Evolutionary conservation across 1,284 basidiomycete species (phyloP).

Genomic region (Ustilago nuda): DNA sequence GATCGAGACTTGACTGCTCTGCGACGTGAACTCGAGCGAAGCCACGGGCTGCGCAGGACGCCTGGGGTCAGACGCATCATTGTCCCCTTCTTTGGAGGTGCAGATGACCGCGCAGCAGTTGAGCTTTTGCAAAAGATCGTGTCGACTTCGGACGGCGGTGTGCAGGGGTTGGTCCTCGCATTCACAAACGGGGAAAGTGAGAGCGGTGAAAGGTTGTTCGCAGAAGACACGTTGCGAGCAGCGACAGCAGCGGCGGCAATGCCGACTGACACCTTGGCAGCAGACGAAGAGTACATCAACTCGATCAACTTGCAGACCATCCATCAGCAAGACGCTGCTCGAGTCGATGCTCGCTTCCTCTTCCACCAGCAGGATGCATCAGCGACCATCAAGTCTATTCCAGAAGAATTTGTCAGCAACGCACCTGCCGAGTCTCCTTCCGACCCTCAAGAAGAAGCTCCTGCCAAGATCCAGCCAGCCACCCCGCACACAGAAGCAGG

Average conservation of each 20-base stretch:
- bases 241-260: slow-evolving; percentile 2
- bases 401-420: slow-evolving; percentile 12
- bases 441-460: not conserved
- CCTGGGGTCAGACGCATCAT: slow-evolving; percentile 29
- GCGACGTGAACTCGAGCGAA: slow-evolving; percentile 23
- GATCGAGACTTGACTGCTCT: not conserved
- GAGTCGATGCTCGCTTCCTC: slow-evolving; percentile 45
- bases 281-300: slow-evolving; percentile 29
- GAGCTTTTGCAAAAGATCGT: slow-evolving; percentile 37
- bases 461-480: not conserved
- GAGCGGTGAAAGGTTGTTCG: not conserved
- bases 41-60: slow-evolving; percentile 21
- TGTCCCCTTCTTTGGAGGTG: slow-evolving; percentile 54
- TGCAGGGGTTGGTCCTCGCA: slow-evolving; percentile 43
- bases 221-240: not conserved
- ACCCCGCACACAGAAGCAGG: slow-evolving; percentile 10
- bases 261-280: slow-evolving; percentile 3
- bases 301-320: slow-evolving; percentile 52
- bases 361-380: slow-evolving; percentile 41
- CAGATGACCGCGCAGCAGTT: slow-evolving; percentile 51
- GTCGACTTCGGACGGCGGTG: slow-evolving; percentile 18
- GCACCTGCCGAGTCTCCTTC: not conserved
- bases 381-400: slow-evolving; percentile 17
- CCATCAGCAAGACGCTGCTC: slow-evolving; percentile 38
- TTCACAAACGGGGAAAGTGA: slow-evolving; percentile 15